Base-by-base conservation (phyloP, 306 rosid species). In the Acacia melanoxylon region DNA sequence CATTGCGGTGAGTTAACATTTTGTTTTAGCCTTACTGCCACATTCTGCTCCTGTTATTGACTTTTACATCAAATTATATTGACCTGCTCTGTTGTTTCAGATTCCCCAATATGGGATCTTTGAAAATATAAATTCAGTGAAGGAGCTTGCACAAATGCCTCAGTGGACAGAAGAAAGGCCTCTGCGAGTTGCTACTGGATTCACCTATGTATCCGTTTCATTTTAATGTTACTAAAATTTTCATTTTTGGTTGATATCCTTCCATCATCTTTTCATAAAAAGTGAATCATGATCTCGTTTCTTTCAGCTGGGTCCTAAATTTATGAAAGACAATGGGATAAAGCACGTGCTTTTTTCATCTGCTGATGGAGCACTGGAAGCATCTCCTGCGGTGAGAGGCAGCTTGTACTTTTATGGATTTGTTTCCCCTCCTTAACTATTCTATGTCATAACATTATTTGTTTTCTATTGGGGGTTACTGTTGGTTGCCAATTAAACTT, bases 361-460 rank as follows among this genome's bases (percentile, higher is more conserved):
- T 25, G 98, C 98, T 27, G 99, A 95, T 61, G 99, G 99, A 73
- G 99, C 98, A 73, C 83, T 95, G 69, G 99, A 95, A 91, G 99
- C 99, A 78, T 96, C 99, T 77, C 98, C 99, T 58, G 97, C 97
- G 90, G 98, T 93, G 86, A 87, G 94, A 72, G 68, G 52, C 61
- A 48, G 59, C 74, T 54, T 74, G 72, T 82, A 46, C 48, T 73
- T 54, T 63, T 75, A 37, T 68, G 65, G 13, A 70, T 31, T 48
- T 17, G 54, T 72, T 63, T 52, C 0, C 5, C 11, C 37, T 45
- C 72, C 79, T 35, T 33, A 14, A 29, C 58, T 33, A 33, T 49
- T 49, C 10, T 52, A 31, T 45, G 61, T 61, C n/a, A 33, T 67
- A 20, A 12, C 56, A 48, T 25, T 15, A 5, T 37, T 48, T 46